Evolutionary conservation across 2,329 filamentous ascomycete species (phyloP).

Genomic region (Shiraia bambusicola): DNA sequence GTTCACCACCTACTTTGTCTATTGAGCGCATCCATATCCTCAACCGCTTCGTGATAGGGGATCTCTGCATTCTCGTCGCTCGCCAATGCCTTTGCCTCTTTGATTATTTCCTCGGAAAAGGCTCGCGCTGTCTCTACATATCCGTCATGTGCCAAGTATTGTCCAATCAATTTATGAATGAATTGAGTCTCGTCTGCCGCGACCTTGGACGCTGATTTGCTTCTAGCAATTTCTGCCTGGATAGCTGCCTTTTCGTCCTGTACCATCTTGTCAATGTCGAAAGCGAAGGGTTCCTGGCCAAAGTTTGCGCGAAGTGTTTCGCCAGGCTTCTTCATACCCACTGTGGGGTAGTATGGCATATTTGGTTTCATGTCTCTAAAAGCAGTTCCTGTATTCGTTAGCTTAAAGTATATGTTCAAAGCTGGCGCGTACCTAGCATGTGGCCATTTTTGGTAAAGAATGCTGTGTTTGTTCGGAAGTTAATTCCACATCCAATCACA

Average conservation of each 20-base stretch:
- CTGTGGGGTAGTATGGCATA: conserved; percentile 63
- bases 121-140: conserved; percentile 91
- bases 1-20: conserved; percentile 77
- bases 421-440: conserved; percentile 52
- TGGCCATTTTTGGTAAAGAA: conserved; percentile 69
- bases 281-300: conserved; percentile 75
- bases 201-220: conserved; percentile 16
- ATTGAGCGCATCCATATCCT: conserved; percentile 84
- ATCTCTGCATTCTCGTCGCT: conserved; percentile 52
- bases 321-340: conserved; percentile 66
- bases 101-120: conserved; percentile 78
- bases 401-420: neutral
- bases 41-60: conserved; percentile 66
- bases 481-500: conserved; percentile 65
- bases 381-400: conserved; percentile 59
- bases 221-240: conserved; percentile 34
- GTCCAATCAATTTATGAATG: conserved; percentile 78
- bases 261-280: conserved; percentile 86
- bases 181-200: conserved; percentile 70
- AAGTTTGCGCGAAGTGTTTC: conserved; percentile 64
- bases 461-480: conserved; percentile 61
- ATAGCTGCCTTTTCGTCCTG: conserved; percentile 39
- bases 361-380: conserved; percentile 66
- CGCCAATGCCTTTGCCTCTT: conserved; percentile 70
- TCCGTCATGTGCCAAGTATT: conserved; percentile 92